Evolutionary conservation across 2,329 filamentous ascomycete genomes (phyloP).

Genomic region (Ophiostoma perfectum): DNA sequence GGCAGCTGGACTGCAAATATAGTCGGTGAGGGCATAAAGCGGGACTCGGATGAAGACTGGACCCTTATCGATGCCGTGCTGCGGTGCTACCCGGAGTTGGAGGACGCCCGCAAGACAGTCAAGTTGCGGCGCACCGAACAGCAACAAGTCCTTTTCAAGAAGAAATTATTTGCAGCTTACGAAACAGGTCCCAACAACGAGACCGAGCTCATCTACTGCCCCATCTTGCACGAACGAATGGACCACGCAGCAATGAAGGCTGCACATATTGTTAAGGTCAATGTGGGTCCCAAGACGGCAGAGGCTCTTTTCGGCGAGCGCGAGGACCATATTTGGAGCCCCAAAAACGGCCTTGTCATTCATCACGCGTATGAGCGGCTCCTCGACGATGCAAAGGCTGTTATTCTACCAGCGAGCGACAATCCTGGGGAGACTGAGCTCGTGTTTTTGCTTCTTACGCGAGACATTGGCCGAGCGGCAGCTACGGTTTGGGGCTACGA

Average conservation of each 20-base stretch:
- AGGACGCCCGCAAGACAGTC: neutral
- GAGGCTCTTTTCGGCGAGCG: slow-evolving; percentile 2
- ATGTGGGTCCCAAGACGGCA: neutral
- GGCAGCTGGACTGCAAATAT: neutral
- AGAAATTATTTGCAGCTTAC: neutral
- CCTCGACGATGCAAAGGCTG: neutral
- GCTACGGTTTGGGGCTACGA: neutral
- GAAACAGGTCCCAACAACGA: neutral
- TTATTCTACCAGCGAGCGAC: neutral
- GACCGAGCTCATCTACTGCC: neutral
- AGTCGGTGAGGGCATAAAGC: neutral
- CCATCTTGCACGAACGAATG: neutral
- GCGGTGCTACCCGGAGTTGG: neutral
- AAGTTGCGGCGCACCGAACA: neutral
- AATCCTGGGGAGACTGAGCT: neutral
- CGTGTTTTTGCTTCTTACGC: neutral
- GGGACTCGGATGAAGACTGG: neutral
- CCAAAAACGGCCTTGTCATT: neutral
- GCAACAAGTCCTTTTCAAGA: neutral
- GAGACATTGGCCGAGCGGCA: neutral
- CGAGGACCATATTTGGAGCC: neutral
- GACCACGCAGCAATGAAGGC: neutral
- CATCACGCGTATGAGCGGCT: neutral
- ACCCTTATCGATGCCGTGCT: neutral
- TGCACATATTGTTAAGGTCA: slow-evolving; percentile 6